A percentile compares a stretch with the other conserved stretches of the same genome.
These are phyloP conservation scores for Heimioporus sp. DNA, from an alignment of 768 basidiomycete genomes.

Conservation along the genomic window DNA sequence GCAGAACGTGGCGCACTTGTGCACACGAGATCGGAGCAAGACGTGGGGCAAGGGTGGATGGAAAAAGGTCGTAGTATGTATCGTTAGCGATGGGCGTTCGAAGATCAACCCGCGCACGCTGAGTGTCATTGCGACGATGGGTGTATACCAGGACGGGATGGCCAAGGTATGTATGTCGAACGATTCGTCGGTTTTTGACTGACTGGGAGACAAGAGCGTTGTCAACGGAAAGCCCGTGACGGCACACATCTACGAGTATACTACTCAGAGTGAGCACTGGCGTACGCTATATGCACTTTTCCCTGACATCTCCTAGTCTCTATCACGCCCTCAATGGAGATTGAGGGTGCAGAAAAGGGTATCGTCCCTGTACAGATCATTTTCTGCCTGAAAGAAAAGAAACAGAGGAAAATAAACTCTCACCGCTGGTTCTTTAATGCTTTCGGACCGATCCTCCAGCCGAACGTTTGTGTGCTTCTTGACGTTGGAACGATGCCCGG, in stretches of 20 bases:
- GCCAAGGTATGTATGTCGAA: constrained; percentile 58
- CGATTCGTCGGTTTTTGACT: not conserved
- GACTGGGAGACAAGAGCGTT: constrained; percentile 45
- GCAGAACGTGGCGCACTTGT: constrained; percentile 89
- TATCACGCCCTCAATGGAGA: constrained; percentile 77
- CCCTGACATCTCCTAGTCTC: constrained; percentile 51
- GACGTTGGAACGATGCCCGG: constrained; percentile 89
- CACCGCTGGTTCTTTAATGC: constrained; percentile 96
- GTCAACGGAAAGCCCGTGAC: constrained; percentile 82
- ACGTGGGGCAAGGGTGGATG: constrained; percentile 98
- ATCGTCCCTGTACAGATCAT: constrained; percentile 89
- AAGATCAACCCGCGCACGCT: constrained; percentile 86
- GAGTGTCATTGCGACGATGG: constrained; percentile 89
- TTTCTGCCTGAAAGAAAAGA: constrained; percentile 90
- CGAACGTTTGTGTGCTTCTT: constrained; percentile 90
- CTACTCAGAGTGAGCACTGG: constrained; percentile 67
- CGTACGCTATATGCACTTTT: not conserved
- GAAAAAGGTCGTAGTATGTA: constrained; percentile 96
- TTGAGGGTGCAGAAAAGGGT: constrained; percentile 75
- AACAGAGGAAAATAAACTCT: constrained; percentile 95
- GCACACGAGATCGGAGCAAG: constrained; percentile 81
- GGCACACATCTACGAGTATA: constrained; percentile 93
- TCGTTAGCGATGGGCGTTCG: constrained; percentile 81
- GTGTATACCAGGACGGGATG: constrained; percentile 91
- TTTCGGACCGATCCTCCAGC: constrained; percentile 76